Evolutionary conservation across 768 basidiomycete genomes (phyloP).

Genomic region (Suillus lakei): DNA sequence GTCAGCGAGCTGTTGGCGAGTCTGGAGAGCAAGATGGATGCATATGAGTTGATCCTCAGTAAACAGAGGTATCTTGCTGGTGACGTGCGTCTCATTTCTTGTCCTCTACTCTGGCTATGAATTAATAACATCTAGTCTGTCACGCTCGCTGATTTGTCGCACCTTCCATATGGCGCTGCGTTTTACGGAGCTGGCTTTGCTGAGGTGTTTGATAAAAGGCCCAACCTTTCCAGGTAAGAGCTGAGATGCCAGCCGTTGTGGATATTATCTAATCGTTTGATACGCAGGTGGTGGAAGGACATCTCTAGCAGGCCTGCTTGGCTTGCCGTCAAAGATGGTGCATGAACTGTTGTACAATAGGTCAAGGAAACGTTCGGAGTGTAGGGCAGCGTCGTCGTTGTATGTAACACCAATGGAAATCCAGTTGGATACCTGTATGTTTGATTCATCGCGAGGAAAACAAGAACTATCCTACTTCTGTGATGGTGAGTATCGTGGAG

Average conservation of each 20-base stretch:
- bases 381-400: not conserved
- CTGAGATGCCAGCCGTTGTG: too few species aligned
- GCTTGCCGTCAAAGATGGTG: slow-evolving; percentile 47
- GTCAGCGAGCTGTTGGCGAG: slow-evolving; percentile 16
- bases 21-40: slow-evolving; percentile 47
- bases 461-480: too few species aligned
- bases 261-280: not conserved
- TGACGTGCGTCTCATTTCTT: slow-evolving; percentile 42
- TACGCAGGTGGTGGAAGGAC: slow-evolving; percentile 56
- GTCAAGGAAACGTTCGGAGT: not conserved
- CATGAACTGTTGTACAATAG: not conserved
- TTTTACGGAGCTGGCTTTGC: slow-evolving; percentile 30
- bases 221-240: slow-evolving; percentile 49
- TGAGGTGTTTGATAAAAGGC: slow-evolving; percentile 37
- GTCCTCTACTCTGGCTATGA: not conserved
- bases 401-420: not conserved
- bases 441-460: not conserved
- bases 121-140: slow-evolving; percentile 34
- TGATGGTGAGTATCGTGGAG: too few species aligned
- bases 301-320: slow-evolving; percentile 50
- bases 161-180: slow-evolving; percentile 51
- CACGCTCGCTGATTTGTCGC: slow-evolving; percentile 63
- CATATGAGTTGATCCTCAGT: slow-evolving; percentile 55
- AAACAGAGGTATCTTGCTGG: slow-evolving; percentile 64
- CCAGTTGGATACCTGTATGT: not conserved